Base-by-base conservation (phyloP, 192 early-diverging fungal genomes). In the Mortierella alpina region DNA sequence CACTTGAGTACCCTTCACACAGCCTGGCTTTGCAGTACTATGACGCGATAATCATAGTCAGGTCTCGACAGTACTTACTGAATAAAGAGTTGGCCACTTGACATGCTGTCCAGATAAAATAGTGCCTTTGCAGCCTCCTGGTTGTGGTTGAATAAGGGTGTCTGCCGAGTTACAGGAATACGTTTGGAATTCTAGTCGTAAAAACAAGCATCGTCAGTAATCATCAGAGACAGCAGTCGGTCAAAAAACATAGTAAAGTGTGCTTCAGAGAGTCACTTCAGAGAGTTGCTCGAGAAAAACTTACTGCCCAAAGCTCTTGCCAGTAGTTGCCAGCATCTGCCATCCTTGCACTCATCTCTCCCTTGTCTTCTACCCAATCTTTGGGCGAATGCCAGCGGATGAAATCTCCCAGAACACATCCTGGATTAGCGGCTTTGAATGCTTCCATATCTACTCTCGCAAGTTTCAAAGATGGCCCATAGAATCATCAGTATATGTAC, bases 341-440 rank as follows among this genome's bases (percentile, higher is more conserved):
- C 95, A 98, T 97, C 41, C 96, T 83, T n/a, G 83, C 78, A 67
- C 94, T 96, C 66, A 98, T 75, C 11, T 82, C 79, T 40, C 85
- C 85, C 9, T 85, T 85, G 8, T 90, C 91, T 18, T 88, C 87
- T 17, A 92, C 86, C 95, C 95, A 98, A 79, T 98, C 96, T 59
- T 93, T 90, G n/a, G 96, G 96, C 8, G 96, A 97, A 76, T 96
- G 93, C 96, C 96, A 98, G 53, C 96, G 89, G 18, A 98, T 92
- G 88, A 98, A 98, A 58, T 98, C 96, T 9, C 92, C 94, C 44
- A 98, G 65, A 2, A 71, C 72, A 58, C 89, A 88, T 13, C 87
- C 84, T 0, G 96, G 94, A 72, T 98, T 98, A 10, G 96, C 96
- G 5, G 96, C 96, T 72, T 98, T 98, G 83, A 98, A 98, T 15